Base-by-base conservation (phyloP, 768 basidiomycete species). In the Calocera viscosa region DNA sequence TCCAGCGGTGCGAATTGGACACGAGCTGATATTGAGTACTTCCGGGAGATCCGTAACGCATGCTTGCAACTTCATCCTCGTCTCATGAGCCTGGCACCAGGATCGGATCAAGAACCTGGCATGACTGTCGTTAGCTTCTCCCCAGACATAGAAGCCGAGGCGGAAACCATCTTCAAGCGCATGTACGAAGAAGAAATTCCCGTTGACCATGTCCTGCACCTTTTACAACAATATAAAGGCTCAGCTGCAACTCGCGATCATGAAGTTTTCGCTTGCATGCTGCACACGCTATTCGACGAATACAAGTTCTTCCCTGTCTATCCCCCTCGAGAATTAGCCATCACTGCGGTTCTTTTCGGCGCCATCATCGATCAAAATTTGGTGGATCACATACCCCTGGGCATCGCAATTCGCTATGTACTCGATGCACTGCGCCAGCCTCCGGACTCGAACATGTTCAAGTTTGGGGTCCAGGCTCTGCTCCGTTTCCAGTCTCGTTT, bases 241-340 rank as follows among this genome's bases (percentile, higher is more conserved):
- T 94, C 94, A 33, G 81, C 84, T 34, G 90, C 88, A 71, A 78
- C 87, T 49, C 86, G 87, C 66, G 94, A 97, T 71, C 92, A 95
- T 75, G 93, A 98, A 77, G 85, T 96, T 69, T 97, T 97, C 74
- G 96, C 94, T n/a, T 97, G 94, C 84, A 96, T 96, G 87, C 87
- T 99, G 64, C 94, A 97, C 79, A 95, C 96, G 81, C 84, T 99
- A 49, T 97, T 99, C 78, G 96, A 98, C 84, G 96, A 99, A 78
- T 96, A 96, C 85, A 94, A 94, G 73, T 99, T 97, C 82, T 96
- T 98, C 85, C 92, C 95, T 74, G 96, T 89, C 77, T 93, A 93
- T 73, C 96, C 96, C 28, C 82, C 90, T 40, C 89, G 94, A 70
- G 94, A 98, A 78, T 82, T 98, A 53, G 86, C 87, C 65, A 93